Evolutionary conservation across 2,329 filamentous ascomycete genomes (phyloP).

Genomic region (Leptographium wingfieldii): DNA sequence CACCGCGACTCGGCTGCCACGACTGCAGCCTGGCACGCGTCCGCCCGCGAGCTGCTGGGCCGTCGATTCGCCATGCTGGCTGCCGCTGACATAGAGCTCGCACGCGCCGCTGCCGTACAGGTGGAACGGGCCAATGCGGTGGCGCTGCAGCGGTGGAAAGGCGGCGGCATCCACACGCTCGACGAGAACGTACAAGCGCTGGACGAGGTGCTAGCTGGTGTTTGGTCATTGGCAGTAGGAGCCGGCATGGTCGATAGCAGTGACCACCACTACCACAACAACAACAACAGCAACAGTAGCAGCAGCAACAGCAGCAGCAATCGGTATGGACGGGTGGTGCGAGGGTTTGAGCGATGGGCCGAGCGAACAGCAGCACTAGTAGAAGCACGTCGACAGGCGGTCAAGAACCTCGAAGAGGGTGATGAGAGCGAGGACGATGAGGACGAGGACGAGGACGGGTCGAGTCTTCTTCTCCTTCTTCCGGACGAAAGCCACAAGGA

Average conservation of each 20-base stretch:
- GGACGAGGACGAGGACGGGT: conserved; percentile 7
- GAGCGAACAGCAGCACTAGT: conserved; percentile 33
- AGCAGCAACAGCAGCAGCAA: not conserved
- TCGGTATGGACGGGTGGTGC: conserved; percentile 40
- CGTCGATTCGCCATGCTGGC: conserved; percentile 30
- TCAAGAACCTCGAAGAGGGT: conserved; percentile 1
- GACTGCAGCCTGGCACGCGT: conserved; percentile 39
- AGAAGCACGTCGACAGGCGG: conserved; percentile 21
- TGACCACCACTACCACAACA: not conserved
- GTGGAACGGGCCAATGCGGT: conserved; percentile 37
- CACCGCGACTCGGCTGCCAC: conserved; percentile 37
- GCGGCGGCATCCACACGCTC: conserved; percentile 13
- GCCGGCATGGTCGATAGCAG: not conserved
- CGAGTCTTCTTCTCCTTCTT: not conserved
- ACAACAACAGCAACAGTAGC: conserved; percentile 17
- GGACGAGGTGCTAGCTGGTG: conserved; percentile 40
- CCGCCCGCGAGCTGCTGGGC: conserved; percentile 35
- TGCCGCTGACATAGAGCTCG: conserved; percentile 19
- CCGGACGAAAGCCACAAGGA: not conserved
- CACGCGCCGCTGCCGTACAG: conserved; percentile 26
- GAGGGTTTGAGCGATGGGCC: conserved; percentile 49
- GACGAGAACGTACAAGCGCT: conserved; percentile 46
- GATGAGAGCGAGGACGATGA: not conserved
- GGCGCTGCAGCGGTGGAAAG: conserved; percentile 40
- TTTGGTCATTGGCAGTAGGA: conserved; percentile 35